These are phyloP conservation scores for Oryza officinalis DNA, from an alignment of 176 grass and related monocot species.

Conservation along the genomic window DNA sequence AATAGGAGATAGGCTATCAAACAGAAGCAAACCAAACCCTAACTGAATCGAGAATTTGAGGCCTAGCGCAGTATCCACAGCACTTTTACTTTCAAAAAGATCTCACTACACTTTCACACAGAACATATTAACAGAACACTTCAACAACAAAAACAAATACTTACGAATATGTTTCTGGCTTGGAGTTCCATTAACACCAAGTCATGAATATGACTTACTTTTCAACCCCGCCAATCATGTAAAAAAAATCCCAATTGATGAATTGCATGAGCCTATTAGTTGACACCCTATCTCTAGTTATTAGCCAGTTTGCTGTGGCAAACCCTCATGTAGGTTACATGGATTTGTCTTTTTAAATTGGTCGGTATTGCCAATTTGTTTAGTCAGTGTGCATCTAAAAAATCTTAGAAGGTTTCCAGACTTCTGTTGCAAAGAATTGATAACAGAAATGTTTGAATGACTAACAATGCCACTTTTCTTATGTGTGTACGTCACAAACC, in stretches of 20 bases:
- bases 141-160: neutral
- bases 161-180: neutral
- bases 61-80: neutral
- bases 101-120: neutral
- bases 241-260: neutral
- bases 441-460: neutral
- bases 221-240: neutral
- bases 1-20: no score
- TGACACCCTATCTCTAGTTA: neutral
- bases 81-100: neutral
- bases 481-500: conserved; percentile 41
- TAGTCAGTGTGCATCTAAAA: neutral
- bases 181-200: neutral
- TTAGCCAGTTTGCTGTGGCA: neutral
- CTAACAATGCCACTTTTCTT: conserved; percentile 20
- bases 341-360: conserved; percentile 7
- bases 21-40: no score
- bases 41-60: no score
- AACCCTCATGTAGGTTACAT: neutral
- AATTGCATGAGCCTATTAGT: neutral
- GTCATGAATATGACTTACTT: neutral
- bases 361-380: neutral
- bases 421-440: neutral
- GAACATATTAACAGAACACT: neutral
- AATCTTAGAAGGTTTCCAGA: conserved; percentile 3